A percentile compares a stretch with the other conserved stretches of the same genome.
These are phyloP conservation scores for Lavandula angustifolia DNA, from an alignment of 257 asterid species.

Conservation along the genomic window DNA sequence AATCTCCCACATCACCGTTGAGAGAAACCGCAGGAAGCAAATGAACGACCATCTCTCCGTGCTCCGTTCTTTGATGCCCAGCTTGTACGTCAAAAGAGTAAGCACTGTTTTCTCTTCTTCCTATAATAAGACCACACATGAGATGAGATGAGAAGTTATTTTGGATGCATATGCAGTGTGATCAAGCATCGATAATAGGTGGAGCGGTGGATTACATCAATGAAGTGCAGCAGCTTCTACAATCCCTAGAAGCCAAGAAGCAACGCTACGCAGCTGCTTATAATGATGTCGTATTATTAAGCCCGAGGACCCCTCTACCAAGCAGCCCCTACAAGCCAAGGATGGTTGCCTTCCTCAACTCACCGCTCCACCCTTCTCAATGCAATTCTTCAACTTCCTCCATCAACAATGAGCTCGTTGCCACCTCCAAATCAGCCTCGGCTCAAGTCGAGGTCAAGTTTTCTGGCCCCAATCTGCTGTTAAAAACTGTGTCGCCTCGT, in stretches of 20 bases:
- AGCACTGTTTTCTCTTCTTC: too few species aligned
- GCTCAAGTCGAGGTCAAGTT: constrained; percentile 92
- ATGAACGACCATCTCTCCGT: constrained; percentile 74
- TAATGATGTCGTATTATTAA: constrained; percentile 54
- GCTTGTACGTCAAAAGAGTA: constrained; percentile 81
- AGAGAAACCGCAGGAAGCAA: constrained; percentile 84
- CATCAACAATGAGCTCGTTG: constrained; percentile 73
- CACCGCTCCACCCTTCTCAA: constrained; percentile 48
- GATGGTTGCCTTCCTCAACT: constrained; percentile 15
- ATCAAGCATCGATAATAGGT: constrained; percentile 92
- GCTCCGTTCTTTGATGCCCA: constrained; percentile 78
- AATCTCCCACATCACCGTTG: constrained; percentile 70
- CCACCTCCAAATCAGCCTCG: constrained; percentile 58
- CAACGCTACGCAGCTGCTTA: constrained; percentile 60
- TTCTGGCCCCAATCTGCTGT: constrained; percentile 64
- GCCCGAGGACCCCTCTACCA: constrained; percentile 86
- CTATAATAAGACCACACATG: too few species aligned
- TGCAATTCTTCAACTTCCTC: constrained; percentile 47
- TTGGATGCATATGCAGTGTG: constrained; percentile 46
- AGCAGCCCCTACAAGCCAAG: constrained; percentile 63
- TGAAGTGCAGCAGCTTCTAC: constrained; percentile 73
- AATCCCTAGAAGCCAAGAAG: constrained; percentile 72
- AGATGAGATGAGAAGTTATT: too few species aligned
- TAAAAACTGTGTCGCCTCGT: constrained; percentile 67
- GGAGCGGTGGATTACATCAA: constrained; percentile 88